Percentiles rank a stretch among this genome's conserved stretches.
phyloP scores from a whole-genome alignment of 495 filamentous ascomycete species.

The Xylaria cubensis region DNA sequence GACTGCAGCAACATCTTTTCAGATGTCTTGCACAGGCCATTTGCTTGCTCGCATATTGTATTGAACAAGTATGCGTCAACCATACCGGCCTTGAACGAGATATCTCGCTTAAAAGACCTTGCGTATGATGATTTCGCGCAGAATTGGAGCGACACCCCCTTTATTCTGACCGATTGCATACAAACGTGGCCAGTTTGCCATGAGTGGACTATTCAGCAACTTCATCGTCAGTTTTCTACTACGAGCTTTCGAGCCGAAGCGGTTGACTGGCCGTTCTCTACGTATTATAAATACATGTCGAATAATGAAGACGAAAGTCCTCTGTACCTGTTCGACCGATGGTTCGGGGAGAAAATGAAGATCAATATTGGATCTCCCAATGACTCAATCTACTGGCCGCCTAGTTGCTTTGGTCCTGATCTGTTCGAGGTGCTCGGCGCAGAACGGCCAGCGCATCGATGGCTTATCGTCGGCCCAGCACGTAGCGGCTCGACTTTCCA shows the following conservation, averaged over 20 bases:
- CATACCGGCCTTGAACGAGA: conserved; percentile 77
- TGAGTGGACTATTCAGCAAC: conserved; percentile 71
- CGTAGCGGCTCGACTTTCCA: conserved; percentile 95
- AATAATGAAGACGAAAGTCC: conserved; percentile 87
- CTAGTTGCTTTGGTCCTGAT: conserved; percentile 86
- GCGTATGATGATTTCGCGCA: conserved; percentile 73
- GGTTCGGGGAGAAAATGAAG: conserved; percentile 87
- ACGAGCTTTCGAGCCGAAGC: conserved; percentile 86
- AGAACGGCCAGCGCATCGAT: conserved; percentile 84
- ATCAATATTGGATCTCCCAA: conserved; percentile 64
- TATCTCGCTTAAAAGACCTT: conserved; percentile 72
- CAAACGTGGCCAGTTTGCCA: conserved; percentile 81
- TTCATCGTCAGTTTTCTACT: conserved; percentile 69
- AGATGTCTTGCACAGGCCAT: conserved; percentile 88
- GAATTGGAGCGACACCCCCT: conserved; percentile 81
- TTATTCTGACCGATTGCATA: conserved; percentile 87
- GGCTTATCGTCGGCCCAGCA: conserved; percentile 91
- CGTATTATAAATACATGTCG: conserved; percentile 84
- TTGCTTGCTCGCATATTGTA: conserved; percentile 81
- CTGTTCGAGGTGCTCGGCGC: conserved; percentile 82
- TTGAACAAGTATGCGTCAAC: conserved; percentile 68
- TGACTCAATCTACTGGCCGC: conserved; percentile 77
- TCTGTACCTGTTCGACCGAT: conserved; percentile 88
- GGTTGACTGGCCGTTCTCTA: conserved; percentile 85
- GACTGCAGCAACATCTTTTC: conserved; percentile 85